Percentiles rank a stretch among this genome's conserved stretches.
Evolutionary conservation across 179 eudicot species (phyloP).

Genomic region (Silene noctiflora): DNA sequence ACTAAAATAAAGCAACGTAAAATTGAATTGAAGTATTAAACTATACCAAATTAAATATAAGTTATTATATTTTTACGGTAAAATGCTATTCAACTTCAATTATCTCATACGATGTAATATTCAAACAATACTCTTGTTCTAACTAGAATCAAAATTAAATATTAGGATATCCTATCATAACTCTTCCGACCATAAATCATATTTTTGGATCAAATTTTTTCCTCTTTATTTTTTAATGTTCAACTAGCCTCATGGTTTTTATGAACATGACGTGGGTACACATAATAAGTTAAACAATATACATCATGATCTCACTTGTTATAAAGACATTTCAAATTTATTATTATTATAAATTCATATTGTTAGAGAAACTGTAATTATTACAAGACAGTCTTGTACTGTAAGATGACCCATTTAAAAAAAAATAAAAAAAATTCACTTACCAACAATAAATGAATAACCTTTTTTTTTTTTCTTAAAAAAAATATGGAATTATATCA

Average conservation of each 20-base stretch:
- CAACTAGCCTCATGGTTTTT: not conserved
- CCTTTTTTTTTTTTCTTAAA: no score
- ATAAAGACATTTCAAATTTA: not conserved
- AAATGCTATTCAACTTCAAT: no score
- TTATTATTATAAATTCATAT: not conserved
- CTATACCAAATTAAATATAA: no score
- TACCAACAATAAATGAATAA: no score
- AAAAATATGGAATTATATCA: no score
- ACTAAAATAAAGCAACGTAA: no score
- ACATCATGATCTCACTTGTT: not conserved
- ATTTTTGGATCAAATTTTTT: not conserved
- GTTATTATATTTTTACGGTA: no score
- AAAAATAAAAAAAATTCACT: not conserved
- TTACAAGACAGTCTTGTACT: no score
- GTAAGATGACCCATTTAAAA: not conserved
- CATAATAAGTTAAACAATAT: not conserved
- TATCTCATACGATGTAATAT: no score
- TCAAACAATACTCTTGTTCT: not conserved
- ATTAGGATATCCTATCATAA: not conserved
- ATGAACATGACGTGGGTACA: not conserved
- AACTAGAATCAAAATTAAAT: not conserved
- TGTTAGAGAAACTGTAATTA: not conserved
- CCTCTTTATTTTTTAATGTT: not conserved
- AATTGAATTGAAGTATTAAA: no score
- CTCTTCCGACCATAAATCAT: not conserved